These are phyloP conservation scores for Russula compacta DNA, from an alignment of 768 basidiomycete genomes.

Conservation along the genomic window DNA sequence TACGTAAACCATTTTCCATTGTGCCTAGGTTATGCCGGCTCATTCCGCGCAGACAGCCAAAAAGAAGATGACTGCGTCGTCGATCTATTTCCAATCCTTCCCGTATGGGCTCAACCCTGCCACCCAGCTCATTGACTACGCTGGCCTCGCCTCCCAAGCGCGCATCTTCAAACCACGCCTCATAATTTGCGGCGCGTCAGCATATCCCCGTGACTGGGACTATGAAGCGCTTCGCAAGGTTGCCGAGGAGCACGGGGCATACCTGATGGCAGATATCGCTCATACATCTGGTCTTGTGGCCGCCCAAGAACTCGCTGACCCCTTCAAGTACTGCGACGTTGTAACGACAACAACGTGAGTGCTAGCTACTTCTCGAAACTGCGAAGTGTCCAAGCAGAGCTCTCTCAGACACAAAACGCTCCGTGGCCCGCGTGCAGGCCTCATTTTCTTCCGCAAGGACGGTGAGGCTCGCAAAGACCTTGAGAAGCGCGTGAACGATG, in stretches of 20 bases:
- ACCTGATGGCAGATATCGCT: conserved; percentile 93
- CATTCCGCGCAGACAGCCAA: conserved; percentile 68
- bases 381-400: not conserved
- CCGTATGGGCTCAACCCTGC: conserved; percentile 81
- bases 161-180: conserved; percentile 93
- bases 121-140: conserved; percentile 88
- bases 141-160: conserved; percentile 69
- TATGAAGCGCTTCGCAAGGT: conserved; percentile 74
- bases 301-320: conserved; percentile 79
- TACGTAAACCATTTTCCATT: conserved; percentile 49
- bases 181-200: conserved; percentile 95
- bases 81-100: conserved; percentile 99
- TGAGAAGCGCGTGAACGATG: conserved; percentile 95
- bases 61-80: conserved; percentile 99
- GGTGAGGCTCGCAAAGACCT: conserved; percentile 72
- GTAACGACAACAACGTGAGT: conserved; percentile 93
- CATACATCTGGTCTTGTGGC: conserved; percentile 95
- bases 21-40: not conserved
- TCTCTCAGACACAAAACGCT: conserved; percentile 85
- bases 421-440: conserved; percentile 92
- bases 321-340: conserved; percentile 94
- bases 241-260: conserved; percentile 82
- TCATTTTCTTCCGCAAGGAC: conserved; percentile 98
- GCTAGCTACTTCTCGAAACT: not conserved
- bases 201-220: conserved; percentile 98